Evolutionary conservation across 345 rosid species (phyloP).

Genomic region (Erodium maritimum): DNA sequence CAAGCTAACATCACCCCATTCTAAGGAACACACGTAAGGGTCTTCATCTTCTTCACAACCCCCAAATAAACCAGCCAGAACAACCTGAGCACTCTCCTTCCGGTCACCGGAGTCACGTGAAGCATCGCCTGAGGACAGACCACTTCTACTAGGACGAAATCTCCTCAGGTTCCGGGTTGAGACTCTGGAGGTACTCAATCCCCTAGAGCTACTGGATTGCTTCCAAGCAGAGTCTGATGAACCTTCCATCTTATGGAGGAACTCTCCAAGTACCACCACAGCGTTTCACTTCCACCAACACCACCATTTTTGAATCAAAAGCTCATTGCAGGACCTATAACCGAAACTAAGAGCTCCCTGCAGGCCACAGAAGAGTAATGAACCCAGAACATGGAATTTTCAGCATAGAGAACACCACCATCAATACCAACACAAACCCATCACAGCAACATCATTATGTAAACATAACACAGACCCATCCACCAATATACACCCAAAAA

Average conservation of each 20-base stretch:
- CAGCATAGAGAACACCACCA: slow-evolving; percentile 8
- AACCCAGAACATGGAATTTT: slow-evolving; percentile 2
- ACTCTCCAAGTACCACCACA: slow-evolving; percentile 24
- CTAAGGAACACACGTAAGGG: slow-evolving; percentile 44
- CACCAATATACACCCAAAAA: slow-evolving; percentile 2
- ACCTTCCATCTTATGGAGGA: slow-evolving; percentile 61
- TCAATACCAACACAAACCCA: slow-evolving; percentile 3
- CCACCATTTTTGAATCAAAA: slow-evolving; percentile 25
- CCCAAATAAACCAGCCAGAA: slow-evolving; percentile 35
- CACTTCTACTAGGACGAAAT: slow-evolving; percentile 17
- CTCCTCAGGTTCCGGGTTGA: slow-evolving; percentile 41
- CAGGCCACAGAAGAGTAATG: not conserved
- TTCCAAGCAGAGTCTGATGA: slow-evolving; percentile 65
- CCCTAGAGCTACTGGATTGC: slow-evolving; percentile 45
- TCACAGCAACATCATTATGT: not conserved
- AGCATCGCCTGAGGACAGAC: slow-evolving; percentile 15
- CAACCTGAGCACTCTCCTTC: slow-evolving; percentile 33
- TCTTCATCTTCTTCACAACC: slow-evolving; percentile 38
- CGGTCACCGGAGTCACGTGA: slow-evolving; percentile 24
- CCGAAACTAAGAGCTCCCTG: slow-evolving; percentile 15
- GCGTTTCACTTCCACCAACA: slow-evolving; percentile 23
- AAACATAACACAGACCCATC: not conserved
- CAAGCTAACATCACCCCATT: slow-evolving; percentile 87
- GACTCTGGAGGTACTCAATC: slow-evolving; percentile 40
- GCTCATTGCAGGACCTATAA: slow-evolving; percentile 20